Evolutionary conservation across 495 filamentous ascomycete species (phyloP), one percentile per base, ranked within the genome.

Genomic region (Cercophora newfieldiana): DNA sequence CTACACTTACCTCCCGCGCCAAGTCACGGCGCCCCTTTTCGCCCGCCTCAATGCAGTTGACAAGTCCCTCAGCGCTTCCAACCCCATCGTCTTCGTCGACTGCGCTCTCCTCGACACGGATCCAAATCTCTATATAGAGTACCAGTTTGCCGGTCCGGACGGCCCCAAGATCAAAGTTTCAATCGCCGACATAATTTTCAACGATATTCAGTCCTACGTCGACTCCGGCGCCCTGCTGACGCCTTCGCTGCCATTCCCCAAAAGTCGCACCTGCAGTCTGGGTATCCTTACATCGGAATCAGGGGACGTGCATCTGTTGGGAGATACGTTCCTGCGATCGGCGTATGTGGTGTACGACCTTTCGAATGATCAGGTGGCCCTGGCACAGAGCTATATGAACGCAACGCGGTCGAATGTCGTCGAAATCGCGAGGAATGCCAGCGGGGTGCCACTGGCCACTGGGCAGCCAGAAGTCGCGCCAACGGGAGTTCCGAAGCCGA

Each of bases 301-400:
- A 6, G 58, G 58, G 16, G 58, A 60, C 18, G 58, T n/a, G 69
- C 79, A 75, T 61, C 67, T 81, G 3, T 75, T 81, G 19, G 93
- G 93, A 14, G 93, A 97, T 73, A 95, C 91, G 1, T 97, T 96
- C 79, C 79, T 97, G 18, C 87, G 93, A 65, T 90, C 88, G 56
- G 91, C 92, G 1, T 97, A 96, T 70, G 89, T 96, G 29, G 93
- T 96, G 0, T 96, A 93, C 71, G 92, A 96, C 68, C 81, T 97
- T 14, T 80, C 79, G 30, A 92, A 91, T 70, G 90, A 94, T 72
- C 79, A 90, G 75, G 91, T 96, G 60, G 88, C 85, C 3, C 75
- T 97, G 24, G 93, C 90, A 10, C 89, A 91, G 69, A 91, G 91
- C 16, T 88, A 89, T 48, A 91, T 93, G 79, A 90, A 96, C 69